Evolutionary conservation across 495 filamentous ascomycete species (phyloP).

Genomic region (Talaromyces adpressus): DNA sequence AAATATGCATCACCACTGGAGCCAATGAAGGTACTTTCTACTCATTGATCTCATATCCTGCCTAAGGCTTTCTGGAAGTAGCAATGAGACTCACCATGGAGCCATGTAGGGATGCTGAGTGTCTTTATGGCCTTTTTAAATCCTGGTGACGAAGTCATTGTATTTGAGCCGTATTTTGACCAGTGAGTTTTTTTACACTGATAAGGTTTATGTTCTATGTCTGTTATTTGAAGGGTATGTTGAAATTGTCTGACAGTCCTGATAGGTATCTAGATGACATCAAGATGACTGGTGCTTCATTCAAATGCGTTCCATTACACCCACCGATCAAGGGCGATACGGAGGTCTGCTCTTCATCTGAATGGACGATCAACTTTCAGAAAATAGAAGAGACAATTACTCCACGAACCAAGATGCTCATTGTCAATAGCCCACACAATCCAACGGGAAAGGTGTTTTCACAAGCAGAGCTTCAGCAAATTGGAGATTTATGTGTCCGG

Average conservation of each 20-base stretch:
- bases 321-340: neutral
- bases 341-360: neutral
- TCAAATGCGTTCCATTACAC: neutral
- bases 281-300: neutral
- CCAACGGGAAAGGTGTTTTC: neutral
- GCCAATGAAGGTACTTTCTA: neutral
- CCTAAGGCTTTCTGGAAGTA: neutral
- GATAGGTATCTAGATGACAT: neutral
- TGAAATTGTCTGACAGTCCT: neutral
- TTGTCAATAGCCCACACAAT: neutral
- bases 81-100: neutral
- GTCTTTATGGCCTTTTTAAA: neutral
- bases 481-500: neutral
- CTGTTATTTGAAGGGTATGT: neutral
- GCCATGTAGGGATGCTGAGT: neutral
- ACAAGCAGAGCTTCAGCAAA: neutral
- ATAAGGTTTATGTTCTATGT: neutral
- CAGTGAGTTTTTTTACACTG: neutral
- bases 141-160: neutral
- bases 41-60: neutral
- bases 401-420: neutral
- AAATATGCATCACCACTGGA: neutral
- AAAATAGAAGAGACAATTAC: neutral
- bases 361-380: neutral
- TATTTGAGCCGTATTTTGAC: neutral